phyloP scores from a whole-genome alignment of 495 filamentous ascomycete genomes.

The Penicillium ucsense region DNA sequence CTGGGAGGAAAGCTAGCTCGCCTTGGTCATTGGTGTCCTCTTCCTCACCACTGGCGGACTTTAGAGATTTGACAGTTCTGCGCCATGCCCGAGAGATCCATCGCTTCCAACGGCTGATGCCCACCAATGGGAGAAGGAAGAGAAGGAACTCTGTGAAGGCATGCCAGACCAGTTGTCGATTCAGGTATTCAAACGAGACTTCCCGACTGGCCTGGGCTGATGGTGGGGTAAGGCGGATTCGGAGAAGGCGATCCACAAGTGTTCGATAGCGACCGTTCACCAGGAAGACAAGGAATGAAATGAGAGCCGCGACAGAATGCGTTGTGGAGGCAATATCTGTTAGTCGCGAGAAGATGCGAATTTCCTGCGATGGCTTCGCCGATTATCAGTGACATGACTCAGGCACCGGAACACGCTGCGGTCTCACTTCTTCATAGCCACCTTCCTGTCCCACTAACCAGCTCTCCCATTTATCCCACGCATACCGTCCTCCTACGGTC shows the following conservation, averaged over 20 bases:
- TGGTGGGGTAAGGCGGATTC: constrained; percentile 75
- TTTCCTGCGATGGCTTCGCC: constrained; percentile 31
- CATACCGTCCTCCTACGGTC: constrained; percentile 80
- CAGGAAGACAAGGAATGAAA: constrained; percentile 82
- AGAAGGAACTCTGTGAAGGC: constrained; percentile 97
- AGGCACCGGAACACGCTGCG: neutral
- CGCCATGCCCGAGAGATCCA: constrained; percentile 81
- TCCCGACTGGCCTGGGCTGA: constrained; percentile 76
- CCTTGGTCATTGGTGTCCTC: constrained; percentile 46
- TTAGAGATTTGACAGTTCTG: constrained; percentile 57
- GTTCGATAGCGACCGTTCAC: constrained; percentile 87
- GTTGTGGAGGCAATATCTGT: constrained; percentile 58
- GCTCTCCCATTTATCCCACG: constrained; percentile 83
- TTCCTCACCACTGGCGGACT: constrained; percentile 37
- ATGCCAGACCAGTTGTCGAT: constrained; percentile 96
- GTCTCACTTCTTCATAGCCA: constrained; percentile 51
- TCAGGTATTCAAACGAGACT: constrained; percentile 95
- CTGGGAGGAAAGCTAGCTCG: constrained; percentile 76
- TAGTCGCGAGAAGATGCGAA: constrained; percentile 54
- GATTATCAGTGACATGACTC: neutral
- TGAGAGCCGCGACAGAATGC: constrained; percentile 70
- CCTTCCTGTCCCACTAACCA: constrained; percentile 69
- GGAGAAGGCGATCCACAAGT: constrained; percentile 73
- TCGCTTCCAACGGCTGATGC: constrained; percentile 83
- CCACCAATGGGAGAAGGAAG: constrained; percentile 88